phyloP scores from a whole-genome alignment of 192 early-diverging fungal species.

The Obelidium mucronatum region DNA sequence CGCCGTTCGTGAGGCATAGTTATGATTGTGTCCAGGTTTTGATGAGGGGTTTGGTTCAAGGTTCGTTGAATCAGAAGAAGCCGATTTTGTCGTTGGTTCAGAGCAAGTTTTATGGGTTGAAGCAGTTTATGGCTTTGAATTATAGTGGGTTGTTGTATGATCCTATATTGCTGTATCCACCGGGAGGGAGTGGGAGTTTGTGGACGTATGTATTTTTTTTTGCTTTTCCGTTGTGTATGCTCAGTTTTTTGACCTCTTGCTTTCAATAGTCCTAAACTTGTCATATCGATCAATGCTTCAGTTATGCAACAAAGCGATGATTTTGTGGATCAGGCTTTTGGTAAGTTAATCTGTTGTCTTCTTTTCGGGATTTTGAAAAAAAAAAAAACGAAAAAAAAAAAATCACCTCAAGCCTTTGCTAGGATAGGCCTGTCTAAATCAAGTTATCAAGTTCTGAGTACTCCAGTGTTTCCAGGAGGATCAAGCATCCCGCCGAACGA shows the following conservation, averaged over 20 bases:
- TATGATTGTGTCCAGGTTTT: slow-evolving; percentile 31
- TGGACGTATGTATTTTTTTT: no score
- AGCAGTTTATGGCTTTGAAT: not conserved
- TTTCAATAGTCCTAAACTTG: not conserved
- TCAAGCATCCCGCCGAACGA: slow-evolving; percentile 1
- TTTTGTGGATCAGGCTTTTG: not conserved
- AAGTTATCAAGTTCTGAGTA: not conserved
- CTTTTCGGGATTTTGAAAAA: no score
- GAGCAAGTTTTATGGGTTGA: not conserved
- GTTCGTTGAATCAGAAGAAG: not conserved
- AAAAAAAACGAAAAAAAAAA: not conserved
- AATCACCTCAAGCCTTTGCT: not conserved
- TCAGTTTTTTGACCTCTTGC: no score
- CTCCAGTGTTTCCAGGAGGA: not conserved
- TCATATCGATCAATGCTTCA: slow-evolving; percentile 3
- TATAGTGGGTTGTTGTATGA: not conserved
- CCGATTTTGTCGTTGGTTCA: not conserved
- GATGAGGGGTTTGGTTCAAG: slow-evolving; percentile 22
- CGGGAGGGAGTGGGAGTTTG: not conserved
- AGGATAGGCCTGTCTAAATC: not conserved
- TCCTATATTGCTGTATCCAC: not conserved
- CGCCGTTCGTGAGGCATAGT: slow-evolving; percentile 8
- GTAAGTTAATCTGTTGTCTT: no score
- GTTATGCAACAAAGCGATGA: slow-evolving; percentile 1
- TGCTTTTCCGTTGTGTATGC: no score